Evolutionary conservation across 2,329 filamentous ascomycete species (phyloP).

Genomic region (Aspergillus sp.): DNA sequence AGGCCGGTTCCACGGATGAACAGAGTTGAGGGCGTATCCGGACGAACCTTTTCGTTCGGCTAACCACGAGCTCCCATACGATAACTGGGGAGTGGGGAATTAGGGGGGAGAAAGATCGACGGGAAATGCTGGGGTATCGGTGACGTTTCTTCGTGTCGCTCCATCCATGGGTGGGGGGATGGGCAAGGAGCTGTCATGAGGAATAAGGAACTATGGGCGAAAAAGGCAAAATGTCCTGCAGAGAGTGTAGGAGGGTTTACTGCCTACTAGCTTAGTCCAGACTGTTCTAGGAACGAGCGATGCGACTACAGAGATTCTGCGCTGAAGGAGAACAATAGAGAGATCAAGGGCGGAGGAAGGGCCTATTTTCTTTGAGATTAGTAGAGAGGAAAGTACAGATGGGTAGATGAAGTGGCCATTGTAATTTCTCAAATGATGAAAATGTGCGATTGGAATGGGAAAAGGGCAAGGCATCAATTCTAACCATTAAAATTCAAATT

Average conservation of each 20-base stretch:
- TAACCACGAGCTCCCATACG: background rate
- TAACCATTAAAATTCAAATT: too few species aligned
- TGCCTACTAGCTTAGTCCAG: background rate
- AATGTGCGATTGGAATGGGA: too few species aligned
- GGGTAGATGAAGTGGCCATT: background rate
- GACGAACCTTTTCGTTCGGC: background rate
- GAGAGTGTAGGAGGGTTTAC: background rate
- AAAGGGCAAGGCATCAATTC: too few species aligned
- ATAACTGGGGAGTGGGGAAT: too few species aligned
- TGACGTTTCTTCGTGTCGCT: background rate
- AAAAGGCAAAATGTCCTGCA: background rate
- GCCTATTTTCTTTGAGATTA: background rate
- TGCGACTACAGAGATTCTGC: too few species aligned
- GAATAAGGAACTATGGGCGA: background rate
- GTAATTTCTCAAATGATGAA: background rate
- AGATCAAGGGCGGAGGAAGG: too few species aligned
- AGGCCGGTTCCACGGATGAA: background rate
- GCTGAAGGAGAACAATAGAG: background rate
- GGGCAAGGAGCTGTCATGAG: background rate
- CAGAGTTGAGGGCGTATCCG: background rate
- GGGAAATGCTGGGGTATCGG: too few species aligned
- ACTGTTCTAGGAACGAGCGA: background rate
- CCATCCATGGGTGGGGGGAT: background rate
- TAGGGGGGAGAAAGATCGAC: too few species aligned
- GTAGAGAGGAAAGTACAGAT: background rate